Conservation (phyloP, 495 filamentous ascomycete species). For the Daldinia decipiens region DNA sequence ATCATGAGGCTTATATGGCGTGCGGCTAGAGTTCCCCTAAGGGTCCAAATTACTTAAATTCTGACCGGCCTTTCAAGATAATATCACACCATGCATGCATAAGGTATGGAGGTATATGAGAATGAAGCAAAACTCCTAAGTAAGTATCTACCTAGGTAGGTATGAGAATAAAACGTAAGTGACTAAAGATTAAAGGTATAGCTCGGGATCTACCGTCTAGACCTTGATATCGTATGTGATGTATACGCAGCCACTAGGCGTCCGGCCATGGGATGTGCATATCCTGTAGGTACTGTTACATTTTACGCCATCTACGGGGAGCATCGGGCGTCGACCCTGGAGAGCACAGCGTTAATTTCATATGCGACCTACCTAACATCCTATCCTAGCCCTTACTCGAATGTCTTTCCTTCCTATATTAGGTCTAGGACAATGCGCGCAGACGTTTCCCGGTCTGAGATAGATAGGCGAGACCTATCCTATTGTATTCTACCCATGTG, state of each 20-base stretch:
- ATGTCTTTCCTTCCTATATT: neutral
- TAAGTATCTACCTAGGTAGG: neutral
- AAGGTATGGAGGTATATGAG: neutral
- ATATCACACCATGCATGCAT: neutral
- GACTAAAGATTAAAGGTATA: neutral
- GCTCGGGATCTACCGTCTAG: neutral
- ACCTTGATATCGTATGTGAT: neutral
- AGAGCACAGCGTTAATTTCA: constrained; percentile 1
- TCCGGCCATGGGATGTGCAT: neutral
- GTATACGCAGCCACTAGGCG: neutral
- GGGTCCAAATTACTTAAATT: neutral
- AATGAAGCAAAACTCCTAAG: too few relatives aligned
- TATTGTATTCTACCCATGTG: constrained; percentile 23
- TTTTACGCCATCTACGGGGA: neutral
- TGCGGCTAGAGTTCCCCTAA: neutral
- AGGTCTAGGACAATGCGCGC: neutral
- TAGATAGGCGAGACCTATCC: constrained; percentile 38
- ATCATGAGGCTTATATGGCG: constrained; percentile 6
- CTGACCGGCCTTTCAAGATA: neutral
- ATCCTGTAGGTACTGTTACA: neutral
- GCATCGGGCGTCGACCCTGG: constrained; percentile 1
- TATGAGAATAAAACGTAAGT: neutral
- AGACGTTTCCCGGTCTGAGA: constrained; percentile 15
- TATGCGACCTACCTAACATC: constrained; percentile 16
- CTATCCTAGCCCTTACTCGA: constrained; percentile 9